These are phyloP conservation scores for Phytopythium cucurbitacearum DNA, from an alignment of 352 stramenopile species.

Conservation along the genomic window DNA sequence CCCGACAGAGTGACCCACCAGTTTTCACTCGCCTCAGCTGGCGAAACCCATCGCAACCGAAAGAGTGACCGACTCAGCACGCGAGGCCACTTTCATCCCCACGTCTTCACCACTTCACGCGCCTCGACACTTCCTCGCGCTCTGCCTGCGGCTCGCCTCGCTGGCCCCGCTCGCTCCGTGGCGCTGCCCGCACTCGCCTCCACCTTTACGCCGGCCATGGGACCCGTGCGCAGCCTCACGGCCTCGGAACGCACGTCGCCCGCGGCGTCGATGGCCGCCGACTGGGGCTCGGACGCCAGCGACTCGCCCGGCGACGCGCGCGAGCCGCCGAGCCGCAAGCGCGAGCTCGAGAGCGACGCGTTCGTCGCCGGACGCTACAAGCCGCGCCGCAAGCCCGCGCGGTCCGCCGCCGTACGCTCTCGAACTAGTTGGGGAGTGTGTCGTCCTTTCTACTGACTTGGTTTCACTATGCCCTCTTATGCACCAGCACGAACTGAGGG, in stretches of 20 bases:
- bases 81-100: no score
- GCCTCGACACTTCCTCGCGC: neutral
- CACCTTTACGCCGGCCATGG: no score
- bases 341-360: conserved; percentile 15
- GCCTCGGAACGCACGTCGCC: no score
- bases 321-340: no score
- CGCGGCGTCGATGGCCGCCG: no score
- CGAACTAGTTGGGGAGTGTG: no score
- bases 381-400: conserved; percentile 19
- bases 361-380: conserved; percentile 33
- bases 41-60: no score
- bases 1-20: neutral
- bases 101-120: no score
- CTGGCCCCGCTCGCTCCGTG: conserved; percentile 5
- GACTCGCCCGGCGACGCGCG: neutral
- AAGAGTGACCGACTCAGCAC: no score
- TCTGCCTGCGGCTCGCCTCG: neutral
- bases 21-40: neutral
- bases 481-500: conserved; percentile 42
- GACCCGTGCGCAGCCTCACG: no score
- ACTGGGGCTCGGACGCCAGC: neutral
- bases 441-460: neutral
- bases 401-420: conserved; percentile 29
- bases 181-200: no score
- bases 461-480: neutral